phyloP scores from a whole-genome alignment of 129 eudicot species.

The Lactuca sativa region DNA sequence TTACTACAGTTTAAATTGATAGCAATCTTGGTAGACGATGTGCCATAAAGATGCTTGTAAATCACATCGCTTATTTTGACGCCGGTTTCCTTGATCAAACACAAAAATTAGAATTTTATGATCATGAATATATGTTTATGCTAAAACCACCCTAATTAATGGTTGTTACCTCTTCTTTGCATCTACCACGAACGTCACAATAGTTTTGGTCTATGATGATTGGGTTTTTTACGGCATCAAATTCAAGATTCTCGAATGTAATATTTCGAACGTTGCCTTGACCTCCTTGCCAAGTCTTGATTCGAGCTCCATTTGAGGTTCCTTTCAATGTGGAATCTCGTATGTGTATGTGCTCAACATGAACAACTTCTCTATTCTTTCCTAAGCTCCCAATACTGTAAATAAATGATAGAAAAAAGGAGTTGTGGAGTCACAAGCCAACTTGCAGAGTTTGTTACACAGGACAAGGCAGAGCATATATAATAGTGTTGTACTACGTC shows the following conservation, averaged over 20 bases:
- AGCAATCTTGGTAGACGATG: slow-evolving; percentile 51
- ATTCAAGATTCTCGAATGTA: slow-evolving; percentile 45
- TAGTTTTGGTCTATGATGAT: slow-evolving; percentile 79
- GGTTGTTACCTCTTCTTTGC: slow-evolving; percentile 39
- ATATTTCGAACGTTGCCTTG: slow-evolving; percentile 49
- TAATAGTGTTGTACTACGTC: too few species aligned
- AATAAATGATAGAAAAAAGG: neutral
- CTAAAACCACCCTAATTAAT: neutral
- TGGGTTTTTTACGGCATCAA: slow-evolving; percentile 52
- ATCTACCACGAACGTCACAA: slow-evolving; percentile 38
- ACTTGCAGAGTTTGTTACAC: too few species aligned
- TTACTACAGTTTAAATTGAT: slow-evolving; percentile 57
- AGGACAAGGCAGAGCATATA: too few species aligned
- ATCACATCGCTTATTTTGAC: slow-evolving; percentile 58
- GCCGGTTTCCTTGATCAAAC: slow-evolving; percentile 46
- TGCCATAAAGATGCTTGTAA: slow-evolving; percentile 51
- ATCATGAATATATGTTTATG: neutral
- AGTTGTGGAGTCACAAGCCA: neutral
- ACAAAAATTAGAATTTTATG: slow-evolving; percentile 2
- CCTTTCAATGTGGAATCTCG: slow-evolving; percentile 42
- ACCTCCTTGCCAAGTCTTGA: slow-evolving; percentile 91
- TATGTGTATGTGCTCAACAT: slow-evolving; percentile 53
- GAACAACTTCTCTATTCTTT: slow-evolving; percentile 40
- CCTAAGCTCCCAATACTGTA: slow-evolving; percentile 81
- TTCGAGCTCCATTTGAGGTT: slow-evolving; percentile 79